Evolutionary conservation across 1,139 yeast genomes (phyloP).

Genomic region (Geotrichum histeridarum): DNA sequence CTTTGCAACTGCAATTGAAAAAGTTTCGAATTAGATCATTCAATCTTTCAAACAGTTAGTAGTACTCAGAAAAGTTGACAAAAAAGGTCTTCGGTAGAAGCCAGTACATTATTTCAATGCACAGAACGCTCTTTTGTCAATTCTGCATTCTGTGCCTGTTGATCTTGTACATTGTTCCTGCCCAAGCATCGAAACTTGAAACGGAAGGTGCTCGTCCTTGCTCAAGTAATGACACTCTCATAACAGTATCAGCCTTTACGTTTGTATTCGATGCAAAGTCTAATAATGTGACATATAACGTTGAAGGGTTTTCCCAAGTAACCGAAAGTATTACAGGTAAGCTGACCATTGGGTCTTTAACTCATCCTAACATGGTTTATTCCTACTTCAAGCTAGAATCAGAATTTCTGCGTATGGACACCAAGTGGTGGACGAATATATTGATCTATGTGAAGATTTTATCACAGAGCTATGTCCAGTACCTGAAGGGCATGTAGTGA

Average conservation of each 20-base stretch:
- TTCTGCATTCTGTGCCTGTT: no score
- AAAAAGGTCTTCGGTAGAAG: no score
- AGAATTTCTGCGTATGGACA: conserved; percentile 32
- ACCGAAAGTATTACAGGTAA: conserved; percentile 24
- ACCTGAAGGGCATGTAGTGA: conserved; percentile 26
- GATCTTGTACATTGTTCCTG: no score
- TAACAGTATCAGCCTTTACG: conserved; percentile 22
- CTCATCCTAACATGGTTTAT: background rate
- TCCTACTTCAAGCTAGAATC: conserved; percentile 22
- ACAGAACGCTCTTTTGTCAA: no score
- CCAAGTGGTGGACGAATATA: conserved; percentile 26
- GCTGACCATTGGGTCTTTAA: no score
- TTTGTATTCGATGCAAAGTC: conserved; percentile 21
- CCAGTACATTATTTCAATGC: no score
- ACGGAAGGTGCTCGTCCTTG: conserved; percentile 24
- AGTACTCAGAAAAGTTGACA: no score
- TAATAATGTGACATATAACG: conserved; percentile 26
- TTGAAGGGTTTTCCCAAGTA: conserved; percentile 23
- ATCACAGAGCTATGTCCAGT: conserved; percentile 34
- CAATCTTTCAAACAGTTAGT: no score
- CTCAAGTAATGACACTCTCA: conserved; percentile 9
- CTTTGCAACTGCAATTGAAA: no score
- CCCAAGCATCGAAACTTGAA: conserved; percentile 8
- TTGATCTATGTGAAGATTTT: conserved; percentile 31
- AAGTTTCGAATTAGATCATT: no score